These are phyloP conservation scores for Debaryomyces nepalensis DNA, from an alignment of 1,139 yeast genomes.

Conservation along the genomic window DNA sequence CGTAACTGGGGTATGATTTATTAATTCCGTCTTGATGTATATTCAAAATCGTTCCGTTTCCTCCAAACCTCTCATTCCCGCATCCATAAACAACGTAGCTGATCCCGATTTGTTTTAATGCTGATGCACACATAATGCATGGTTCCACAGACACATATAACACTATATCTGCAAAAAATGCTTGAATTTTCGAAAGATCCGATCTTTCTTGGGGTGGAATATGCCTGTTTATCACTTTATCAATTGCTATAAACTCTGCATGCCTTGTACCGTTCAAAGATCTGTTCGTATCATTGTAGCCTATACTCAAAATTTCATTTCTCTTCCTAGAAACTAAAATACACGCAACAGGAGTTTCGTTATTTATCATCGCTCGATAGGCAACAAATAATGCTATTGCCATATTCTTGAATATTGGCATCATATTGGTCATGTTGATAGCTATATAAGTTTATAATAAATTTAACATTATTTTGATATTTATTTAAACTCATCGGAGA, in stretches of 20 bases:
- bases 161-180: slow-evolving; percentile 53
- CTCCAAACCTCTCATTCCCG: slow-evolving; percentile 94
- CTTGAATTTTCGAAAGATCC: slow-evolving; percentile 22
- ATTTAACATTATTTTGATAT: not conserved
- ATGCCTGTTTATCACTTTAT: slow-evolving; percentile 42
- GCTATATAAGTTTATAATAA: not conserved
- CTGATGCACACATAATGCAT: slow-evolving; percentile 97
- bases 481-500: slow-evolving; percentile 7
- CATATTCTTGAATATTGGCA: slow-evolving; percentile 38
- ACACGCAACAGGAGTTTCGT: slow-evolving; percentile 79
- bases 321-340: slow-evolving; percentile 57
- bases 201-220: slow-evolving; percentile 20
- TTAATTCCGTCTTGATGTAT: slow-evolving; percentile 56
- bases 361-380: slow-evolving; percentile 45
- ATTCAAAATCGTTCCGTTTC: slow-evolving; percentile 84
- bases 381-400: slow-evolving; percentile 46
- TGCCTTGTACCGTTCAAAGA: slow-evolving; percentile 85
- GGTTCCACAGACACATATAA: slow-evolving; percentile 97
- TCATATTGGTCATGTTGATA: slow-evolving; percentile 25
- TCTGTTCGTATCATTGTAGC: slow-evolving; percentile 88
- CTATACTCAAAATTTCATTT: slow-evolving; percentile 65
- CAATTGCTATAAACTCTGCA: slow-evolving; percentile 88
- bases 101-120: slow-evolving; percentile 79
- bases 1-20: slow-evolving; percentile 59
- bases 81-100: slow-evolving; percentile 84